Evolutionary conservation across 2,329 filamentous ascomycete genomes (phyloP).

Genomic region (Chrysoporthe puriensis): DNA sequence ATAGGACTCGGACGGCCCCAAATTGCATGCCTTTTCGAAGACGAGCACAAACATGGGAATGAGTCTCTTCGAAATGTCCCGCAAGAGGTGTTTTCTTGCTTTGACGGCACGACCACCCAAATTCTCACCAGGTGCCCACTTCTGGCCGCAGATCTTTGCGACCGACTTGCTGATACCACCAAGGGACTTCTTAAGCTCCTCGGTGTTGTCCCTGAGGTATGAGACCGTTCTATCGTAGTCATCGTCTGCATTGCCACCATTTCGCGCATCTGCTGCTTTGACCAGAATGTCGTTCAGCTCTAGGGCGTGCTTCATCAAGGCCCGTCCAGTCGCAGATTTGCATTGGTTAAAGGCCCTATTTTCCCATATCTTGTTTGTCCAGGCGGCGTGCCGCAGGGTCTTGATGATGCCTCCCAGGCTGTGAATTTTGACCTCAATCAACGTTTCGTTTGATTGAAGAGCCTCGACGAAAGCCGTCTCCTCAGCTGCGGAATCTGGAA

Average conservation of each 20-base stretch:
- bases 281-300: conserved; percentile 16
- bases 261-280: background rate
- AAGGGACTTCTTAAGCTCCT: conserved; percentile 4
- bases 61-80: conserved; percentile 18
- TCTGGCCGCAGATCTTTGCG: conserved; percentile 14
- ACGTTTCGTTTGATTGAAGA: conserved; percentile 3
- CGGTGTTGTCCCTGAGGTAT: conserved; percentile 11
- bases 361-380: conserved; percentile 18
- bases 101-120: background rate
- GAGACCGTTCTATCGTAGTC: background rate
- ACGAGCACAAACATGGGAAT: conserved; percentile 27
- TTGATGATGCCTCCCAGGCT: conserved; percentile 21
- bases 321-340: background rate
- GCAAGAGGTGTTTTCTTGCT: conserved; percentile 2
- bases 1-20: conserved; percentile 11
- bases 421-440: conserved; percentile 10
- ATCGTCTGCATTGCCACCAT: background rate
- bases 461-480: conserved; percentile 22
- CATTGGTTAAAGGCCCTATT: background rate
- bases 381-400: conserved; percentile 20
- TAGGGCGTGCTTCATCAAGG: conserved; percentile 1
- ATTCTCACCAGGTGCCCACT: background rate
- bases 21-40: conserved; percentile 8
- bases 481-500: background rate
- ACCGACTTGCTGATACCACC: conserved; percentile 9